A percentile compares a stretch with the other conserved stretches of the same genome.
These are phyloP conservation scores for Cytospora piceicola DNA, from an alignment of 2,329 filamentous ascomycete genomes.

Conservation along the genomic window DNA sequence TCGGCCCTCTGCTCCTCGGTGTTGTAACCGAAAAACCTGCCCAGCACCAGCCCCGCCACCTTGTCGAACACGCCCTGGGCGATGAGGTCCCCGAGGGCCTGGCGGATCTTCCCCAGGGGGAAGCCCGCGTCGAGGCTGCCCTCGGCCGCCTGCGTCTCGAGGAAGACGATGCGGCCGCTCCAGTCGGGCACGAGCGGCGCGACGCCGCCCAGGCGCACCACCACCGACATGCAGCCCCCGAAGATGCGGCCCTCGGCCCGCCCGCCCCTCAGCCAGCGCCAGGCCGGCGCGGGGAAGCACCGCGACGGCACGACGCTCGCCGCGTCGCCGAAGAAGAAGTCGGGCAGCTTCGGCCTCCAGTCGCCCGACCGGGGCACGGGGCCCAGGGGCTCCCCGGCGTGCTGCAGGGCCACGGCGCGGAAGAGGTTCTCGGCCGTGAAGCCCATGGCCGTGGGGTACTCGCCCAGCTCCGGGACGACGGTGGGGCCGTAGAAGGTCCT, in stretches of 20 bases:
- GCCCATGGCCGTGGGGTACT: constrained; percentile 35
- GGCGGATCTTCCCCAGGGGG: constrained; percentile 37
- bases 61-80: constrained; percentile 48
- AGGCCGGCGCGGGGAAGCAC: constrained; percentile 37
- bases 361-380: constrained; percentile 39
- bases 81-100: constrained; percentile 46
- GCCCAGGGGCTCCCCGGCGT: constrained; percentile 36
- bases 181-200: constrained; percentile 42
- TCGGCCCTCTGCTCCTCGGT: constrained; percentile 36
- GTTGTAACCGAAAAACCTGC: constrained; percentile 47
- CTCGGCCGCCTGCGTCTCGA: constrained; percentile 46
- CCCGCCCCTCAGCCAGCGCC: constrained; percentile 45
- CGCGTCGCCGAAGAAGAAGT: constrained; percentile 34
- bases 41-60: constrained; percentile 46
- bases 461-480: constrained; percentile 45
- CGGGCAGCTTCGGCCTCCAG: constrained; percentile 34
- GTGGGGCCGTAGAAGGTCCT: constrained; percentile 50
- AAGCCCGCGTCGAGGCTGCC: constrained; percentile 26
- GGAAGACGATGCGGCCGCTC: constrained; percentile 44
- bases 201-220: constrained; percentile 44
- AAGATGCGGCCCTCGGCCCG: constrained; percentile 48
- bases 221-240: constrained; percentile 47
- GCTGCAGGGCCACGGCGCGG: constrained; percentile 35
- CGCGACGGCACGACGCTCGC: constrained; percentile 27
- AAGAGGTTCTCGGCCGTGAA: constrained; percentile 42